Evolutionary conservation across 2,329 filamentous ascomycete species (phyloP), one percentile per base, ranked within the genome.

Genomic region (Cladophialophora bantiana): DNA sequence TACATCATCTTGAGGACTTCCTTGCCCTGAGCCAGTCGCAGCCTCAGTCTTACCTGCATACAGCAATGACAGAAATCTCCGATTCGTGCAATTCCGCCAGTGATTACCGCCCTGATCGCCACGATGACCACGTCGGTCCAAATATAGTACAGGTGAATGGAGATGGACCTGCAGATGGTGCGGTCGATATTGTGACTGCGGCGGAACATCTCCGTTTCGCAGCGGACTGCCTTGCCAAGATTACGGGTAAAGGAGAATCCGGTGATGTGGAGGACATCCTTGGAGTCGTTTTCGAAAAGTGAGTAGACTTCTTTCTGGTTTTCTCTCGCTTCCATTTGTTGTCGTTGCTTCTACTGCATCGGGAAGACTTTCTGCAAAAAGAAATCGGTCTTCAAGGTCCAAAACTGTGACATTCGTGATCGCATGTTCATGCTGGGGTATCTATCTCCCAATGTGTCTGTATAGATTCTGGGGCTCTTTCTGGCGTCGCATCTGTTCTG

Each of bases 211-310:
- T 99, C 63, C 89, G 95, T 52, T 88, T 87, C 71, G 94, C 93
- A 12, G 93, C 92, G 0, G 87, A 89, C 60, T 89, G 88, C 69
- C 83, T 97, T n/a, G 90, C 93, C 1, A 88, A 89, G 65, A 96
- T 98, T 73, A 98, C 93, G 0, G 95, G 95, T 0, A 88, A 88
- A 63, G 94, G 93, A 0, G 92, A 93, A 73, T 87, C 86, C 48
- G 70, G 93, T 2, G 94, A 98, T 78, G 93, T 98, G 15, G 94
- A 99, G 77, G 95, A 98, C 76, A 92, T 99, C 7, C 81, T 99
- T 53, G 95, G 95, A 0, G 94, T 99, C 26, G 94, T 99, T 3
- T 99, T 99, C 81, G 94, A 98, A 78, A 98, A 96, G 92, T 96
- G 81, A 83, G 87, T 86, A 40, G 48, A 59, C 40, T 63, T 59